These are phyloP conservation scores for Fusarium zealandicum DNA, from an alignment of 2,329 filamentous ascomycete genomes.

Conservation along the genomic window DNA sequence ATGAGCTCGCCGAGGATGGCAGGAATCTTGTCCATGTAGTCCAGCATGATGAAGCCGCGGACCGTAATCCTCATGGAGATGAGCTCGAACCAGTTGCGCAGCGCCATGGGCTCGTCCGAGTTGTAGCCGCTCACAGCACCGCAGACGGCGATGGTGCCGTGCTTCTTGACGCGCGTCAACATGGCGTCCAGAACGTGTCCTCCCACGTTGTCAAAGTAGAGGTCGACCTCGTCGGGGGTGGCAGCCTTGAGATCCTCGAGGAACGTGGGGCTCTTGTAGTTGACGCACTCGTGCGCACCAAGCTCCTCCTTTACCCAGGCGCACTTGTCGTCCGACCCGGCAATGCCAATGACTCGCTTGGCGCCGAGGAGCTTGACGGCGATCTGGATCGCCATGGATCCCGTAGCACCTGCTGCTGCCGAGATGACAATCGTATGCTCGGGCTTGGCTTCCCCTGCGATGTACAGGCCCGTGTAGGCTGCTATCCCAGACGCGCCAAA, in stretches of 20 bases:
- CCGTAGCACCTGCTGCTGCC: conserved; percentile 41
- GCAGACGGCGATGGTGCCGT: conserved; percentile 39
- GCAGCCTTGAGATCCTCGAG: conserved; percentile 38
- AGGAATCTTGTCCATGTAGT: conserved; percentile 42
- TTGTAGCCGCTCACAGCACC: conserved; percentile 41
- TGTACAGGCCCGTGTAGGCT: conserved; percentile 39
- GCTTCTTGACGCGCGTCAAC: conserved; percentile 41
- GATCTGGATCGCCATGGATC: conserved; percentile 43
- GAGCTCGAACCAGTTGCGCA: conserved; percentile 43
- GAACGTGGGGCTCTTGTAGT: conserved; percentile 44
- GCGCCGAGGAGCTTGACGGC: conserved; percentile 40
- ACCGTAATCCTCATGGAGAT: conserved; percentile 39
- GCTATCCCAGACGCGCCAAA: conserved; percentile 41
- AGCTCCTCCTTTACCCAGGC: conserved; percentile 40
- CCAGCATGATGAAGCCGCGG: conserved; percentile 42
- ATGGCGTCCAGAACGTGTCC: conserved; percentile 40
- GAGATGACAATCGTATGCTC: conserved; percentile 43
- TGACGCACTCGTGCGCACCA: conserved; percentile 40
- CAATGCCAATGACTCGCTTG: conserved; percentile 43
- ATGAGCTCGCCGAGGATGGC: conserved; percentile 39
- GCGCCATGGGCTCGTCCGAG: conserved; percentile 40
- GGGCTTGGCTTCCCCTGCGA: conserved; percentile 37
- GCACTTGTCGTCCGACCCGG: conserved; percentile 41
- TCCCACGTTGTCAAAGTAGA: conserved; percentile 44
- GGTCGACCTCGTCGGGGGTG: conserved; percentile 41